Evolutionary conservation across 2,329 filamentous ascomycete species (phyloP), one percentile per base, ranked within the genome.

Genomic region (Phaeoacremonium minimum): DNA sequence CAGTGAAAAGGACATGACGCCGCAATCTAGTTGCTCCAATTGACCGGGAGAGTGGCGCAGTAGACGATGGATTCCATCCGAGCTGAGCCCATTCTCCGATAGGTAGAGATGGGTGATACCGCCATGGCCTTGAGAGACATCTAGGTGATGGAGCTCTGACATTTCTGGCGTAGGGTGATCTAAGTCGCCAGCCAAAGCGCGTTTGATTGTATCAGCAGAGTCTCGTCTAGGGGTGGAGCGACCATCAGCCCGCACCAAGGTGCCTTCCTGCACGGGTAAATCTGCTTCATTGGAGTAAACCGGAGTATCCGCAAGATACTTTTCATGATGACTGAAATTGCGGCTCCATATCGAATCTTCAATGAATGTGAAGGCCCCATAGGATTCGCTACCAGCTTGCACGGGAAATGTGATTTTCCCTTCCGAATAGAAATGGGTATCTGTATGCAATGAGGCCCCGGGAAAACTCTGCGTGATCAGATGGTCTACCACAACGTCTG

Each of bases 71-170:
- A 78, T 35, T 0, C 66, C 71, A 1, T 53, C 37, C 1, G 61
- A 51, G 0, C 73, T 71, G 28, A 81, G 49, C 1, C 49, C 47
- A 38, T 75, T 80, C 20, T 59, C 57, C 18, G 71, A 73, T 9
- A 83, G 42, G 33, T 69, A 64, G 13, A 83, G 52, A 44, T 81
- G 77, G 0, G 77, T 78, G 31, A 80, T 48, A 4, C 64, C 66
- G 3, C 48, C 39, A 4, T 49, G 46, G 12, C 39, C 34, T 9
- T 39, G 32, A 15, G 53, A 58, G 3, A 60, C 41, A 16, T 49
- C 49, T 5, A 48, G 43, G 13, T 46, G 22, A 26, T 26, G n/a
- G 9, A 26, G 9, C 9, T 39, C 15, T 20, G 34, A 28, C 19
- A 35, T 30, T 22, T 37, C 38, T 30, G 38, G 34, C 8, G 28